phyloP scores from a whole-genome alignment of 2,329 filamentous ascomycete species.

The Colletotrichum phormii region DNA sequence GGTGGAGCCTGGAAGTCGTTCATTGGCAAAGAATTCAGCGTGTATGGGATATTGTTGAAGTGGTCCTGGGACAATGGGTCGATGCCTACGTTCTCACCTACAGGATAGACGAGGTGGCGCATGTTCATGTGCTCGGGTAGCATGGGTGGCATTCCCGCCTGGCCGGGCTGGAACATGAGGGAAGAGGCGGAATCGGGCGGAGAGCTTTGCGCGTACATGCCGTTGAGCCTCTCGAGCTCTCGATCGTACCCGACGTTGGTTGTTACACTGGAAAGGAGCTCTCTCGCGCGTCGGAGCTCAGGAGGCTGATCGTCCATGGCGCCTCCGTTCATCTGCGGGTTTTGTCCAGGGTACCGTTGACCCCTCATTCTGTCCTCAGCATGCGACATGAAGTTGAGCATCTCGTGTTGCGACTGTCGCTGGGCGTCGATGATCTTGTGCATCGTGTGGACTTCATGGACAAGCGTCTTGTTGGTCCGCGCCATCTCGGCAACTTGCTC shows the following conservation, averaged over 20 bases:
- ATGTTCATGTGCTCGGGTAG: constrained; percentile 68
- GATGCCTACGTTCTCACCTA: constrained; percentile 90
- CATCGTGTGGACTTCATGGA: constrained; percentile 70
- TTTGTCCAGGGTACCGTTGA: constrained; percentile 51
- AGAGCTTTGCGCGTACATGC: constrained; percentile 62
- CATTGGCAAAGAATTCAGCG: constrained; percentile 69
- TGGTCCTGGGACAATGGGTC: constrained; percentile 96
- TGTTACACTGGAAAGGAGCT: constrained; percentile 64
- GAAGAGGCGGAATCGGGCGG: constrained; percentile 64
- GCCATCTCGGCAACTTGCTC: constrained; percentile 85
- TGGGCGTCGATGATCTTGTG: constrained; percentile 71
- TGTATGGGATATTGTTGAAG: constrained; percentile 93
- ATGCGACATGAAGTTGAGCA: constrained; percentile 67
- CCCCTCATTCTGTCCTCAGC: constrained; percentile 58
- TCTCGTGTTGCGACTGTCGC: constrained; percentile 67
- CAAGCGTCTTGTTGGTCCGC: constrained; percentile 70
- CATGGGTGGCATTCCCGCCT: constrained; percentile 49
- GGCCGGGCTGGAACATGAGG: constrained; percentile 67
- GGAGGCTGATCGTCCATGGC: constrained; percentile 61
- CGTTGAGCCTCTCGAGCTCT: constrained; percentile 67
- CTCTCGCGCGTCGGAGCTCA: constrained; percentile 67
- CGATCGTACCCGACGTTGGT: constrained; percentile 65
- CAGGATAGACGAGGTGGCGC: constrained; percentile 84
- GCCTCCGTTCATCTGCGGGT: constrained; percentile 51
- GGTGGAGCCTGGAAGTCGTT: constrained; percentile 53